phyloP scores from a whole-genome alignment of 1,284 basidiomycete genomes.

The Boletus albobrunnescens region DNA sequence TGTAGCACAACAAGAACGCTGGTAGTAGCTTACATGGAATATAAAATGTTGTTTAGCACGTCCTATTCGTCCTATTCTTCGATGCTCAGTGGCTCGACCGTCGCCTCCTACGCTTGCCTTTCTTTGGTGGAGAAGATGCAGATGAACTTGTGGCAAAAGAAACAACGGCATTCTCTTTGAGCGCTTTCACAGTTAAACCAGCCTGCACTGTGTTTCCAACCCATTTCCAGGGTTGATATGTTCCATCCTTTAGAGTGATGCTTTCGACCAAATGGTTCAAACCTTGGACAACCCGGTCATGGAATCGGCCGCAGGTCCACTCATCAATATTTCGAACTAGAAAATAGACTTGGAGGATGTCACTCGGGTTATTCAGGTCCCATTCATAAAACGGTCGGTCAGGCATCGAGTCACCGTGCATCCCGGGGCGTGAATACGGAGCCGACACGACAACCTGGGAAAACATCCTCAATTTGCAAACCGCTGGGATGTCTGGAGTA shows the following conservation, averaged over 20 bases:
- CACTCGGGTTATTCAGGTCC: slow-evolving; percentile 42
- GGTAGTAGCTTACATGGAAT: neutral
- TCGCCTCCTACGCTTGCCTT: slow-evolving; percentile 29
- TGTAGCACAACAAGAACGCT: slow-evolving; percentile 10
- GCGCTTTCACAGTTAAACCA: slow-evolving; percentile 19
- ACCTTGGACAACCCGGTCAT: slow-evolving; percentile 38
- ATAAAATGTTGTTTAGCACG: neutral
- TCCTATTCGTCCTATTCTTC: neutral
- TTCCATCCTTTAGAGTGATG: slow-evolving; percentile 32
- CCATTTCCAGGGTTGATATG: slow-evolving; percentile 48
- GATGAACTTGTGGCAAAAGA: slow-evolving; percentile 27
- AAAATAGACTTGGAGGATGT: slow-evolving; percentile 50
- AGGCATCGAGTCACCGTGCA: slow-evolving; percentile 11
- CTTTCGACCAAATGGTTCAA: slow-evolving; percentile 36
- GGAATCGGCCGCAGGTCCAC: slow-evolving; percentile 47
- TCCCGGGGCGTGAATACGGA: slow-evolving; percentile 37
- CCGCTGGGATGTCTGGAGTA: neutral
- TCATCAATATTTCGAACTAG: slow-evolving; percentile 52
- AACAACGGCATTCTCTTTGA: slow-evolving; percentile 35
- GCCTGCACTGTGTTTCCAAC: slow-evolving; percentile 35
- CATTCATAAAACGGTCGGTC: slow-evolving; percentile 44
- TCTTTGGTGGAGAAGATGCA: slow-evolving; percentile 28
- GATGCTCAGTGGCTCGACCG: slow-evolving; percentile 26
- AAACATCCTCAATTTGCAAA: neutral
- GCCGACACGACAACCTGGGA: slow-evolving; percentile 48